These are phyloP conservation scores for Fraxinus anomala DNA, from an alignment of 257 asterid species.

Conservation along the genomic window DNA sequence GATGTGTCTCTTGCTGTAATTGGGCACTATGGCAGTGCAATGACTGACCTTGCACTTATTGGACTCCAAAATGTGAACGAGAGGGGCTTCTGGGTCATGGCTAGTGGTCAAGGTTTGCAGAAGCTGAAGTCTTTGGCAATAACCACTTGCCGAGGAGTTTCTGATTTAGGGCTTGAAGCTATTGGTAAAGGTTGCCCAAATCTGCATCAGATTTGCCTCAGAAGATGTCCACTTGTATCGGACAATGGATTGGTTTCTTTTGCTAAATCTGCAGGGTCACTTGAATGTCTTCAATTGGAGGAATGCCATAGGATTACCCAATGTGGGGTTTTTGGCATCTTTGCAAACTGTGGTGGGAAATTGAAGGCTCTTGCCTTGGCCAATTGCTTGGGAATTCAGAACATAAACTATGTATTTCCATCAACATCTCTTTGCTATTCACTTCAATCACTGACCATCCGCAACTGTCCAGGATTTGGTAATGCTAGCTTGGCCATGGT, in stretches of 20 bases:
- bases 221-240: constrained; percentile 59
- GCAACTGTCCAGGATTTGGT: constrained; percentile 77
- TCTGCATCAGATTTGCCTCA: constrained; percentile 51
- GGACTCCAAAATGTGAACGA: constrained; percentile 74
- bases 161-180: constrained; percentile 72
- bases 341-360: constrained; percentile 46
- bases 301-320: constrained; percentile 81
- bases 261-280: constrained; percentile 54
- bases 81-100: constrained; percentile 99
- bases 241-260: constrained; percentile 73
- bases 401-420: constrained; percentile 38
- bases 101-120: constrained; percentile 71
- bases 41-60: constrained; percentile 56
- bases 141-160: constrained; percentile 71
- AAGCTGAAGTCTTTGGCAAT: constrained; percentile 65
- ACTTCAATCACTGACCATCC: constrained; percentile 59
- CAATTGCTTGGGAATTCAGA: constrained; percentile 73
- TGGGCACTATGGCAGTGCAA: constrained; percentile 74
- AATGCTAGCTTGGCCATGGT: constrained; percentile 53
- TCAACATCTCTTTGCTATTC: constrained; percentile 49
- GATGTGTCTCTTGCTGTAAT: constrained; percentile 90
- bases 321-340: constrained; percentile 62
- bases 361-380: constrained; percentile 61
- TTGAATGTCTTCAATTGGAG: constrained; percentile 67
- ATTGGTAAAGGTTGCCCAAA: constrained; percentile 71